Evolutionary conservation across 805 yeast genomes (phyloP), one percentile per base, ranked within the genome.

Genomic region (Ogataea pignaliae): DNA sequence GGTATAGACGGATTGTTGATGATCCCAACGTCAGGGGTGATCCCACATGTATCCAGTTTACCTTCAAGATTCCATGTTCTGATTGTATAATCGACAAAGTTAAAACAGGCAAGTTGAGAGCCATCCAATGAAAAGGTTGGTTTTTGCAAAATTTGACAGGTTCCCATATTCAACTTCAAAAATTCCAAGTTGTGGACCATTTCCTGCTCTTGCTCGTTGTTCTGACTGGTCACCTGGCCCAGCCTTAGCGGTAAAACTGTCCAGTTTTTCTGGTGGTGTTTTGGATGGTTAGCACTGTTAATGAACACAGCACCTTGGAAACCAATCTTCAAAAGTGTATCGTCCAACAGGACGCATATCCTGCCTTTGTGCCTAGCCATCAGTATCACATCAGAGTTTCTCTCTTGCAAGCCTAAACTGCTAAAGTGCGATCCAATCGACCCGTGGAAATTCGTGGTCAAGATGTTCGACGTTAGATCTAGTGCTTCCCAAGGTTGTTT

Each of bases 101-200:
- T 52, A 29, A 59, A 45, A 32, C 55, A 53, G 0, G 59, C 52
- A 3, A 59, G 33, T 34, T 40, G 44, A 3, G 17, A 21, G 3
- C 60, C 55, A 29, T 47, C 44, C 26, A 29, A 15, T 3, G 58
- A 53, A 41, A 60, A 52, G 18, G 40, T 33, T 18, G 60, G 63
- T 12, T 39, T 41, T 31, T 29, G 39, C 13, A 52, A 26, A 17
- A 32, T 47, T 5, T 39, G 36, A n/a, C 13, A 28, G 3, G 16
- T 11, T 3, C 52, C 53, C 43, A 54, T 45, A 14, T 38, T 40
- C 1, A 16, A 15, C 26, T 34, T 36, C 28, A 56, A 16, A 14
- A 18, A n/a, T 4, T 36, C 16, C 29, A 48, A 28, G 37, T 33
- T 31, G 2, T 17, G 32, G 12, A 29, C 16, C 12, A 29, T 16